These are phyloP conservation scores for Aspergillus brasiliensis DNA, from an alignment of 2,329 filamentous ascomycete species.

Conservation along the genomic window DNA sequence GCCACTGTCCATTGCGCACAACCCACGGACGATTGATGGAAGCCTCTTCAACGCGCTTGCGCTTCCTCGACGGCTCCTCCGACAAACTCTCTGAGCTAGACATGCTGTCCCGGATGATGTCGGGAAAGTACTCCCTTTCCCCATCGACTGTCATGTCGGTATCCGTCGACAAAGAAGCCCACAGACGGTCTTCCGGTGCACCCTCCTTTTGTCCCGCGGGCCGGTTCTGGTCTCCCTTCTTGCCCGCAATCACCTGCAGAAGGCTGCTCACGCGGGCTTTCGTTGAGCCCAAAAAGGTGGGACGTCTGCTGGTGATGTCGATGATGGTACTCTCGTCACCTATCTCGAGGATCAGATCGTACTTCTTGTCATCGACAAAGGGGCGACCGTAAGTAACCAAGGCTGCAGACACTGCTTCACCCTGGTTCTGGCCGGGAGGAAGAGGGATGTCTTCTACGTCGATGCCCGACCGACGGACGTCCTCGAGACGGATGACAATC, in stretches of 20 bases:
- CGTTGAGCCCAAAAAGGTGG: constrained; percentile 72
- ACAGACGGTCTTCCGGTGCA: constrained; percentile 67
- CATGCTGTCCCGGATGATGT: constrained; percentile 13
- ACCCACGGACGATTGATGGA: constrained; percentile 54
- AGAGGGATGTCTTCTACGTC: constrained; percentile 52
- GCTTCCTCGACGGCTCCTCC: constrained; percentile 16
- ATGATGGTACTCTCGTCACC: constrained; percentile 66
- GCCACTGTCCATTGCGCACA: constrained; percentile 70
- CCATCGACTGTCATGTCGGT: constrained; percentile 47
- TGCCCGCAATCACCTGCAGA: constrained; percentile 78
- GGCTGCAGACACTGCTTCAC: constrained; percentile 31
- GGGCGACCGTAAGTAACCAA: constrained; percentile 82
- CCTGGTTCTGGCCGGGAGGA: background rate
- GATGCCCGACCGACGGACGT: constrained; percentile 85
- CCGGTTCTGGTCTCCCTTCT: constrained; percentile 57
- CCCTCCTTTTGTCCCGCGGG: background rate
- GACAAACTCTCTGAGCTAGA: background rate
- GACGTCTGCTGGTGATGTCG: constrained; percentile 57
- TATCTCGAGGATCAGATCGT: constrained; percentile 80
- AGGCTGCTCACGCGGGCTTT: constrained; percentile 71
- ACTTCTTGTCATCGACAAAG: constrained; percentile 73
- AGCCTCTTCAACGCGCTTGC: constrained; percentile 18
- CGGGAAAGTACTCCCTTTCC: constrained; percentile 23
- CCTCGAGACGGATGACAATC: constrained; percentile 77
- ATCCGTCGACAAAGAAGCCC: constrained; percentile 61